Percentiles rank a stretch among this genome's conserved stretches.
These are phyloP conservation scores for Coleophoma eucalyptorum DNA, from an alignment of 2,329 filamentous ascomycete species.

Conservation along the genomic window DNA sequence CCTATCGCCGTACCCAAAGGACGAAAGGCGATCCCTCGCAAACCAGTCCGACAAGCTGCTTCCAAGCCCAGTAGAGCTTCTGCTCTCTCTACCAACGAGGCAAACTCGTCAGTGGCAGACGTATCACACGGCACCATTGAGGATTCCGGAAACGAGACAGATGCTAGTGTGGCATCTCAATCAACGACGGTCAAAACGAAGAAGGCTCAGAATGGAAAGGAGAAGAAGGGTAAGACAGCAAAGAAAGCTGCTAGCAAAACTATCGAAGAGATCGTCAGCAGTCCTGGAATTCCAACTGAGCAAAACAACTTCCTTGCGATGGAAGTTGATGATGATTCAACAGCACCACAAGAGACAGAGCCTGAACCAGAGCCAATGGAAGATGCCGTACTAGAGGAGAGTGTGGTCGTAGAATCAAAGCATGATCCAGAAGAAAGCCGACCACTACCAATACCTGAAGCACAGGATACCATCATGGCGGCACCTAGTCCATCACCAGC, in stretches of 20 bases:
- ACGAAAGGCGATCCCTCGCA: conserved; percentile 12
- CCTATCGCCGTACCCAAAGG: conserved; percentile 17
- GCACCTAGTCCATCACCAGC: neutral
- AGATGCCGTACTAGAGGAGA: neutral
- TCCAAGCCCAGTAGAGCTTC: conserved; percentile 16
- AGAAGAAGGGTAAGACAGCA: conserved; percentile 20
- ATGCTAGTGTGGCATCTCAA: conserved; percentile 24
- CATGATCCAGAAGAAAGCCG: neutral
- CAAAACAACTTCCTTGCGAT: neutral
- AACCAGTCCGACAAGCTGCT: conserved; percentile 10
- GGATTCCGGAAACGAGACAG: conserved; percentile 28
- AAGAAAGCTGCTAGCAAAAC: conserved; percentile 18
- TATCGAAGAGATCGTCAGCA: conserved; percentile 20
- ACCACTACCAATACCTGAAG: neutral
- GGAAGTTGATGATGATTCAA: conserved; percentile 11
- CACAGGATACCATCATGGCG: neutral
- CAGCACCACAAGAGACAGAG: conserved; percentile 9
- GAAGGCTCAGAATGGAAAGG: conserved; percentile 13
- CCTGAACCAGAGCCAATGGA: conserved; percentile 2
- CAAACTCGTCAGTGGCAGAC: conserved; percentile 5
- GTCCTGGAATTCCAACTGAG: neutral
- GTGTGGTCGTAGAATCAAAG: neutral
- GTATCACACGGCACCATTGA: conserved; percentile 7
- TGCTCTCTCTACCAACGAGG: conserved; percentile 11
- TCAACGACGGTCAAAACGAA: conserved; percentile 19